Base-by-base conservation (phyloP, 805 yeast species). In the Myxozyma melibiosi region DNA sequence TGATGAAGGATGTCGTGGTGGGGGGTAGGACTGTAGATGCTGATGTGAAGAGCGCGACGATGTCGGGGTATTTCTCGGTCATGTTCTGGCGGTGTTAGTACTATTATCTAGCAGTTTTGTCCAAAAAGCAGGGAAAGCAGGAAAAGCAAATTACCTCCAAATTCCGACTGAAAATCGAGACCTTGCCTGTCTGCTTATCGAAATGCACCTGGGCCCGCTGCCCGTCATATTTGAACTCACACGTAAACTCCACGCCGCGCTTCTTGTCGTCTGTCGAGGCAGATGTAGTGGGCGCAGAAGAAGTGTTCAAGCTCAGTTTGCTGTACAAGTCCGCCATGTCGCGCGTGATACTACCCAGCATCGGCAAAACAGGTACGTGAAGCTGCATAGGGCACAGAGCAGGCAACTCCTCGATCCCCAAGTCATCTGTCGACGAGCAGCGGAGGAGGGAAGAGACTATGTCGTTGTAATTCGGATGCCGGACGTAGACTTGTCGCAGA, bases 211-310 rank as follows among this genome's bases (percentile, higher is more conserved):
- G 68, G 5, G 68, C 68, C 6, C 68, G 52, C 43, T 66, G 68
- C 4, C 68, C 68, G 33, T 66, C 64, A 18, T 60, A 66, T 43
- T 66, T 66, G 51, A 42, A 66, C 39, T 66, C 68, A 50, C 69
- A 66, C 2, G 66, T 52, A 44, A 66, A 66, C 31, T 59, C 51
- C 9, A 50, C 55, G 27, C 28, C 30, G 25, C 37, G 33, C 9
- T 20, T 18, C 24, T 20, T 2, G 20, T 20, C 49, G 8, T 18
- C 39, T n/a, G n/a, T n/a, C n/a, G n/a, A n/a, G n/a, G n/a, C n/a
- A n/a, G n/a, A n/a, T n/a, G n/a, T n/a, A n/a, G n/a, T n/a, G n/a
- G n/a, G n/a, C n/a, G n/a, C n/a, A n/a, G n/a, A n/a, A 22, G 16
- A 5, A 5, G 28, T 22, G 2, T 24, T 31, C 27, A 22, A 30